Percentiles rank a stretch among this genome's conserved stretches.
phyloP scores from a whole-genome alignment of 441 rosid genomes.

The Capsella rubella region DNA sequence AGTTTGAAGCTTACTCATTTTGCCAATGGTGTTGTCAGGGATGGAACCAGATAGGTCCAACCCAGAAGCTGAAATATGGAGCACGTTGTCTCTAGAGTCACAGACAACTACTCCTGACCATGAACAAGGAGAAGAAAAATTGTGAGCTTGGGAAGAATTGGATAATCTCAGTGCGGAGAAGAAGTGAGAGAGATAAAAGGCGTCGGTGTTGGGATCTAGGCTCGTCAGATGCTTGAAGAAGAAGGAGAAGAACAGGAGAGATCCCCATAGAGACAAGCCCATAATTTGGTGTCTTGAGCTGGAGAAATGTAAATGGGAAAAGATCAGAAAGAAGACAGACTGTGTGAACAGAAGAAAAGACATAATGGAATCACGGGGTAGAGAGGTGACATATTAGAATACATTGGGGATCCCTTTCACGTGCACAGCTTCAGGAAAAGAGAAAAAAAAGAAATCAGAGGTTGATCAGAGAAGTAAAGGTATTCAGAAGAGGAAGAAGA shows the following conservation, averaged over 20 bases:
- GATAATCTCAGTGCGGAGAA: slow-evolving; percentile 58
- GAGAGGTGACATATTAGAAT: slow-evolving; percentile 42
- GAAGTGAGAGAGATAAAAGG: slow-evolving; percentile 67
- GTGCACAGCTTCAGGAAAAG: slow-evolving; percentile 34
- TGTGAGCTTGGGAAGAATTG: slow-evolving; percentile 45
- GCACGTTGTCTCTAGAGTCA: slow-evolving; percentile 58
- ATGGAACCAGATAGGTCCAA: slow-evolving; percentile 76
- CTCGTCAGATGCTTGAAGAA: slow-evolving; percentile 52
- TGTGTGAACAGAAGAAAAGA: slow-evolving; percentile 37
- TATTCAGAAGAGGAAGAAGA: slow-evolving; percentile 20
- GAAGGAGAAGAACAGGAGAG: slow-evolving; percentile 62
- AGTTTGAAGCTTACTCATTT: slow-evolving; percentile 65
- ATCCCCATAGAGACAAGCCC: slow-evolving; percentile 64
- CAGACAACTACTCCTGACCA: slow-evolving; percentile 70
- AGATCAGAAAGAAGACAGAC: slow-evolving; percentile 39
- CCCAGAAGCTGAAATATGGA: slow-evolving; percentile 56
- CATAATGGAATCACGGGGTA: slow-evolving; percentile 46
- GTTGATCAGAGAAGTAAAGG: slow-evolving; percentile 24
- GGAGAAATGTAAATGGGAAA: neutral
- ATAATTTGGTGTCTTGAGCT: slow-evolving; percentile 41
- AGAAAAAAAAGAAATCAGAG: slow-evolving; percentile 28
- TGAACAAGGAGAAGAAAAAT: slow-evolving; percentile 68
- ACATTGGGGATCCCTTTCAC: slow-evolving; percentile 42
- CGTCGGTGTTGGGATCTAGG: slow-evolving; percentile 87
- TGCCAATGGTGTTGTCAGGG: slow-evolving; percentile 87